Conservation (phyloP, 106 monocot genomes). For the Dioscorea zingiberensis region DNA sequence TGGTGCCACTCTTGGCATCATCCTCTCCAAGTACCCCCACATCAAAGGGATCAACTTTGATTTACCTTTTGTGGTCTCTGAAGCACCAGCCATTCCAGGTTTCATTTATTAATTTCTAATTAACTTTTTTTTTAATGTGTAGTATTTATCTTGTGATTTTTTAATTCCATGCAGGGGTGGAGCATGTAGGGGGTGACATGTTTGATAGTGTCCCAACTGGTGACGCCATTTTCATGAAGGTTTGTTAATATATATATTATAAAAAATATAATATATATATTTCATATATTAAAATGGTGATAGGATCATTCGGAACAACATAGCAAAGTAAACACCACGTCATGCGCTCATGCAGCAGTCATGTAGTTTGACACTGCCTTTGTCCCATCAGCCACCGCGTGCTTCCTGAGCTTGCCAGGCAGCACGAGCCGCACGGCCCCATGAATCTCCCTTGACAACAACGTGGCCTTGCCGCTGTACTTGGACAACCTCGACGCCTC, state of each 20-base stretch:
- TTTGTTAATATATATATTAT: too few species aligned
- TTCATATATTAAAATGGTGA: too few species aligned
- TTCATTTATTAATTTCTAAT: not conserved
- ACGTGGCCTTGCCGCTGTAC: conserved; percentile 11
- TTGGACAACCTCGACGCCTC: conserved; percentile 8
- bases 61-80: not conserved
- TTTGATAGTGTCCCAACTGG: conserved; percentile 25
- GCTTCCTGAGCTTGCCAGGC: conserved; percentile 24
- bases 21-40: conserved; percentile 19
- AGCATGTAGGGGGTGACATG: conserved; percentile 31
- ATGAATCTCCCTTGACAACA: conserved; percentile 28
- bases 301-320: too few species aligned
- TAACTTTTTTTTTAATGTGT: not conserved
- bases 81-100: not conserved
- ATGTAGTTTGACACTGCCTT: conserved; percentile 7
- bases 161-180: conserved; percentile 9
- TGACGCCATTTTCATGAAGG: conserved; percentile 32
- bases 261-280: too few species aligned
- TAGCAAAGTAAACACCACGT: too few species aligned
- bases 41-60: conserved; percentile 23
- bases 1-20: conserved; percentile 15
- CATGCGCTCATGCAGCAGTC: too few species aligned
- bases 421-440: conserved; percentile 24
- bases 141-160: too few species aligned
- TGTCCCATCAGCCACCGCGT: conserved; percentile 16